Conservation (phyloP, 1,139 yeast genomes). For the Yamadazyma pseudoaaseri region DNA sequence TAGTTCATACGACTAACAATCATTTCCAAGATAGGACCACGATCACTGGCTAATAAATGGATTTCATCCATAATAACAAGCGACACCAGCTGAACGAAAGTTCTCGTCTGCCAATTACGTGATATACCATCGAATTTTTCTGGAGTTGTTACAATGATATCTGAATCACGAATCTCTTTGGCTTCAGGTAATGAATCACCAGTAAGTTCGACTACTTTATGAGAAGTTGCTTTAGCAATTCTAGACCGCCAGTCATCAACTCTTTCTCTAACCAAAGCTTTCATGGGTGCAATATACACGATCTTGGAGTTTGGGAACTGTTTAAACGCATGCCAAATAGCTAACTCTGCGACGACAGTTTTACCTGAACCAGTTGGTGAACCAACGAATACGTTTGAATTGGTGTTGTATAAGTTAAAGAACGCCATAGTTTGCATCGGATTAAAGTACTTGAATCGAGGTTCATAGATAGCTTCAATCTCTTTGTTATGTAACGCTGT, state of each 20-base stretch:
- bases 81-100: constrained; percentile 87
- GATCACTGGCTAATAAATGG: constrained; percentile 92
- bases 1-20: constrained; percentile 98
- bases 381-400: constrained; percentile 85
- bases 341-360: constrained; percentile 94
- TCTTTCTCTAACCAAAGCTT: constrained; percentile 93
- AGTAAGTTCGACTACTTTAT: constrained; percentile 84
- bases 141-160: constrained; percentile 93
- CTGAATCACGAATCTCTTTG: constrained; percentile 80
- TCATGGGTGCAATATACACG: constrained; percentile 98
- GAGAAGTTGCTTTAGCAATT: constrained; percentile 59
- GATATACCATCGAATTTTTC: constrained; percentile 99
- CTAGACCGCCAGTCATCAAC: constrained; percentile 91
- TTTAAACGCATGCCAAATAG: constrained; percentile 92
- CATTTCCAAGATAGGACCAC: constrained; percentile 98
- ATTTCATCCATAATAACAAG: constrained; percentile 97
- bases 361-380: constrained; percentile 99
- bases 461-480: constrained; percentile 65
- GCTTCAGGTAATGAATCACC: constrained; percentile 97
- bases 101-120: constrained; percentile 96
- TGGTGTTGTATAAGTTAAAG: constrained; percentile 79
- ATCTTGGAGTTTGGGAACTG: constrained; percentile 79
- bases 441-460: constrained; percentile 80
- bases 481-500: constrained; percentile 71
- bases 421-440: constrained; percentile 99